Base-by-base conservation (phyloP, 2,329 filamentous ascomycete genomes). In the Aspergillus brasiliensis region DNA sequence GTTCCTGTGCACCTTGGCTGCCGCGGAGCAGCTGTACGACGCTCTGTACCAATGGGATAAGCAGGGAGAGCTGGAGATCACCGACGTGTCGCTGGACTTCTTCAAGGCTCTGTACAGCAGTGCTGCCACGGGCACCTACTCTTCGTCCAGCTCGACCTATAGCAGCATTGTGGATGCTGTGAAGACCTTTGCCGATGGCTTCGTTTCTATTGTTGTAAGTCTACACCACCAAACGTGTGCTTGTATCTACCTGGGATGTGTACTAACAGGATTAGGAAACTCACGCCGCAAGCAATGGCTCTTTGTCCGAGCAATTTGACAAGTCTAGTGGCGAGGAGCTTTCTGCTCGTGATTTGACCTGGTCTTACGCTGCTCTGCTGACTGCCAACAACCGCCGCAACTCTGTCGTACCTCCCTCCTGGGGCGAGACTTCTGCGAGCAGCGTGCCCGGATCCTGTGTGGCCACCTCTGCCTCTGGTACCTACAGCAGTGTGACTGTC, bases 11-110 rank as follows among this genome's bases (percentile, higher is more conserved):
- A 94, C 89, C 1, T 81, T 92, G 28, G 90, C 90, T 1, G 90
- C 90, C 0, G 91, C 91, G 3, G 91, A 95, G 75, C 88, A 91
- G 71, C 83, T 96, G 2, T 94, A 92, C 72, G 88, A 90, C 67
- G 88, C 91, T 1, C 69, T 92, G 1, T 88, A 88, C 65, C 86
- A 89, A 52, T 94, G 90, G 89, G 81, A 88, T 62, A 75, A 80
- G 37, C 74, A 81, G 25, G 87, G 86, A 1, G 87, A 81, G 5
- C 82, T 96, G 67, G 83, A 82, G 0, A 83, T 94, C 49, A 88
- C 86, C 5, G 77, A 80, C 0, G 82, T 82, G 1, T 92, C 89
- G 0, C 80, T 92, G 8, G 71, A 83, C 7, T 94, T 95, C 80
- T 95, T 93, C 84, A 74, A 80, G 61, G 87, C 88, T 65, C 78